Evolutionary conservation across 805 yeast genomes (phyloP), one percentile per base, ranked within the genome.

Genomic region (Teunomyces funiuensis): DNA sequence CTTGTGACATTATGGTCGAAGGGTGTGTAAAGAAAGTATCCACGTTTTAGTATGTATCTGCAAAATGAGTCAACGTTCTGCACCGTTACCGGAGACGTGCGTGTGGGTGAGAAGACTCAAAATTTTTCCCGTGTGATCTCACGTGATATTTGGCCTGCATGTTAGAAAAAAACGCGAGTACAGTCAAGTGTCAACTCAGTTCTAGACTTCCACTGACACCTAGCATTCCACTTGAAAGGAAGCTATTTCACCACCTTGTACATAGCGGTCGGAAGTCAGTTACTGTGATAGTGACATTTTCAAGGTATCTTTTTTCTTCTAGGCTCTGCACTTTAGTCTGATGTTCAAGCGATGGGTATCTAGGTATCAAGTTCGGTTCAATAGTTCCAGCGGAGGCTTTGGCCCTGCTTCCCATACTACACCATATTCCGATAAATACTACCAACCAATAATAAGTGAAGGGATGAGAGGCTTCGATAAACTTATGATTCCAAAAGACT

Each of bases 1-100:
- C 67, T 72, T 79, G 80, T 7, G 85, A 79, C 55, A 58, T 47
- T 42, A 22, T 37, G 23, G 9, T 23, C 20, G 23, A 30, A 23
- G 15, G 16, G 15, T 25, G 7, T n/a, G 23, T 16, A 5, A 7
- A 19, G 16, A 33, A 33, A 20, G 11, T 13, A 14, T 6, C n/a
- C 20, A 22, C 37, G 8, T 14, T 33, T 22, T 22, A 10, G 15
- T 16, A 20, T 13, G 15, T 14, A 20, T 31, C 25, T 16, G 14
- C 11, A 19, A 19, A 19, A 5, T 31, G 34, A 31, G 34, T 31
- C 34, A 31, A 31, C 34, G 34, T 31, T 31, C 19, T 33, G 27
- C 22, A 22, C 37, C 37, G 37, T 13, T 23, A 33, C 19, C 37
- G 37, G 13, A 14, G 7, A 9, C n/a, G n/a, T n/a, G n/a, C n/a